Percentiles rank a stretch among this genome's conserved stretches.
Conservation (phyloP, 768 basidiomycete species). For the Podaxis sp. region DNA sequence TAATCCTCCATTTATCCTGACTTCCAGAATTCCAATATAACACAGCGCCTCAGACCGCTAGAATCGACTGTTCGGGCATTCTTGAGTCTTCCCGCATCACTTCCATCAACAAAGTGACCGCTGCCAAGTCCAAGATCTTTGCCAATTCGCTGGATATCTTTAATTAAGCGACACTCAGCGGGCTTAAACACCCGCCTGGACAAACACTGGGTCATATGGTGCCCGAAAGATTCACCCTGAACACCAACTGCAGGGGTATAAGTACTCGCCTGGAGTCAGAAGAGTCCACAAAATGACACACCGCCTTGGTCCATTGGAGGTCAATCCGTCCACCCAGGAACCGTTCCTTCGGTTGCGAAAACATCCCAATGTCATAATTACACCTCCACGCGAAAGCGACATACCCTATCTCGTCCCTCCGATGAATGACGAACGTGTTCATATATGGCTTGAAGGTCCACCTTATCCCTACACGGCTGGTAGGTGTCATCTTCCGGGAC, state of each 20-base stretch:
- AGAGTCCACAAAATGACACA: conserved; percentile 12
- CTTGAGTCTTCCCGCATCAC: too few species aligned
- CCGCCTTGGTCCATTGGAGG: conserved; percentile 26
- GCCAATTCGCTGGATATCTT: too few species aligned
- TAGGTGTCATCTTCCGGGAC: conserved; percentile 14
- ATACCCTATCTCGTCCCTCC: conserved; percentile 29
- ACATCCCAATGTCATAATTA: conserved; percentile 57
- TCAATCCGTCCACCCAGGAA: conserved; percentile 34
- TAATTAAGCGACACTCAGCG: too few species aligned
- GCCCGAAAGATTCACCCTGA: too few species aligned
- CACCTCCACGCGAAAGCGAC: conserved; percentile 53
- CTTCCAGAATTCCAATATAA: too few species aligned
- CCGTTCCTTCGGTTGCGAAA: conserved; percentile 49
- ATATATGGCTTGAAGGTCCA: conserved; percentile 41
- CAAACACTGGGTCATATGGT: too few species aligned
- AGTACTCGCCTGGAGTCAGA: not conserved
- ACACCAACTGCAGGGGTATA: not conserved
- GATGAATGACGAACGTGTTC: conserved; percentile 52
- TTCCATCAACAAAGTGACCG: too few species aligned
- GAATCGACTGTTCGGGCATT: too few species aligned
- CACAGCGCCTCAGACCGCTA: too few species aligned
- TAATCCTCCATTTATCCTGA: too few species aligned
- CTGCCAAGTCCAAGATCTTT: too few species aligned
- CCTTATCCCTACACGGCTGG: conserved; percentile 53
- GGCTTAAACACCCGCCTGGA: too few species aligned